phyloP scores from a whole-genome alignment of 192 early-diverging fungal genomes.

The Geranomyces variabilis region DNA sequence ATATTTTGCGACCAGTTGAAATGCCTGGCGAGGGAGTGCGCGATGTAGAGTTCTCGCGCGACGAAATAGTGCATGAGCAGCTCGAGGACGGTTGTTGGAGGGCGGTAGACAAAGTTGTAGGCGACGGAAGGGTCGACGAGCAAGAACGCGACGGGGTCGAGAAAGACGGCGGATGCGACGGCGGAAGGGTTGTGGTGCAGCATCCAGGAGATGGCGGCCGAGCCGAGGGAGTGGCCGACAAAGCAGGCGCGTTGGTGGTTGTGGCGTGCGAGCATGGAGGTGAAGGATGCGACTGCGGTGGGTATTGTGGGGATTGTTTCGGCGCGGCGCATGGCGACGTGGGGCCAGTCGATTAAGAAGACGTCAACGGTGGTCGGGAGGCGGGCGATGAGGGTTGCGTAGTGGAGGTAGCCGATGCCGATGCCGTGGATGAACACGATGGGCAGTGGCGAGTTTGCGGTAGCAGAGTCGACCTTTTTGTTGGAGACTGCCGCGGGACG shows the following conservation, averaged over 20 bases:
- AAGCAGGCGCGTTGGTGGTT: slow-evolving; percentile 56
- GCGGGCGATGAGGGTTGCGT: slow-evolving; percentile 54
- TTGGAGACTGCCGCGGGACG: slow-evolving; percentile 16
- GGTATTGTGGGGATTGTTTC: slow-evolving; percentile 56
- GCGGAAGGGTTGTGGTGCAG: neutral
- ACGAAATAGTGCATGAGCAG: slow-evolving; percentile 60
- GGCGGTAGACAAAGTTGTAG: slow-evolving; percentile 55
- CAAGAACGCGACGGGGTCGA: slow-evolving; percentile 71
- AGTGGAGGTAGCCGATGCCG: slow-evolving; percentile 61
- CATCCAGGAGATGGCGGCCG: slow-evolving; percentile 62
- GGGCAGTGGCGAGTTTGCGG: slow-evolving; percentile 36
- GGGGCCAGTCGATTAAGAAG: slow-evolving; percentile 54
- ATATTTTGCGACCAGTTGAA: slow-evolving; percentile 42
- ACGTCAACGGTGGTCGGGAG: slow-evolving; percentile 38
- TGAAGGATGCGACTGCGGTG: slow-evolving; percentile 54
- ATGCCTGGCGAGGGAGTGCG: slow-evolving; percentile 56
- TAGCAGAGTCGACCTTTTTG: slow-evolving; percentile 6
- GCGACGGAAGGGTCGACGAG: slow-evolving; percentile 65
- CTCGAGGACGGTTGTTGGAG: slow-evolving; percentile 32
- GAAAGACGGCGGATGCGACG: slow-evolving; percentile 47
- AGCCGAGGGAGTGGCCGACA: slow-evolving; percentile 67
- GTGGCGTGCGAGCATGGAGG: slow-evolving; percentile 48
- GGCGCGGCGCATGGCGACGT: slow-evolving; percentile 61
- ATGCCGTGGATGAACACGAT: slow-evolving; percentile 74
- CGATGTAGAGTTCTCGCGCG: slow-evolving; percentile 65